Evolutionary conservation across 495 filamentous ascomycete genomes (phyloP).

Genomic region (Copromyces sp.): DNA sequence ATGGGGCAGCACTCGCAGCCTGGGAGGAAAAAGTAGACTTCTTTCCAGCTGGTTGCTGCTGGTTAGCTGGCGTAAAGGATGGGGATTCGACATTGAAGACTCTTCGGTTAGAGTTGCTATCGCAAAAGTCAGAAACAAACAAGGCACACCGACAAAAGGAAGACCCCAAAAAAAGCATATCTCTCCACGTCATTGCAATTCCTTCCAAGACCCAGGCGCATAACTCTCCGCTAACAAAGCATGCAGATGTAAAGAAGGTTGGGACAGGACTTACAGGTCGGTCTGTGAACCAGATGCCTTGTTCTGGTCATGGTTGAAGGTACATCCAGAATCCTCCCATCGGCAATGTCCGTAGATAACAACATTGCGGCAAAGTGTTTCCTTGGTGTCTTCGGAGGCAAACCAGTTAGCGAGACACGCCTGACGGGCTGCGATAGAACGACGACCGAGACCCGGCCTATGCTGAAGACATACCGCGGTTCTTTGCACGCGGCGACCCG

Average conservation of each 20-base stretch:
- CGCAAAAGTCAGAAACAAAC: conserved; percentile 7
- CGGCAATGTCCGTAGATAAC: conserved; percentile 90
- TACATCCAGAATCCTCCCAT: conserved; percentile 83
- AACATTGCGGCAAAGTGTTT: conserved; percentile 86
- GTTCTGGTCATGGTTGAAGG: conserved; percentile 77
- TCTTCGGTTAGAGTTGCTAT: conserved; percentile 50
- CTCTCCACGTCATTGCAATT: not conserved
- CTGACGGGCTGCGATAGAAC: not conserved
- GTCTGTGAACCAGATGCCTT: conserved; percentile 42
- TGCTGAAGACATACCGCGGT: conserved; percentile 31
- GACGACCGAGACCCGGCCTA: not conserved
- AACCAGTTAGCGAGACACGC: conserved; percentile 3
- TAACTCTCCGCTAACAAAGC: not conserved
- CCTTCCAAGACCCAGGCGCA: not conserved
- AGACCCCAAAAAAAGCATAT: not conserved
- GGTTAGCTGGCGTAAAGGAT: conserved; percentile 73
- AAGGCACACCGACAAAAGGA: not conserved
- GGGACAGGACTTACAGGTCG: conserved; percentile 45
- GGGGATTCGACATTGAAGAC: conserved; percentile 92
- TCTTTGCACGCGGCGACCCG: conserved; percentile 41
- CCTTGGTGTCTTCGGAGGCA: conserved; percentile 46
- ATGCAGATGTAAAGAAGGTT: not conserved
- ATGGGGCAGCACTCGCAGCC: conserved; percentile 80
- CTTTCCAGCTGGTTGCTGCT: conserved; percentile 31
- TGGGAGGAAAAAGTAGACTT: conserved; percentile 70